Evolutionary conservation across 768 basidiomycete genomes (phyloP).

Genomic region (Agrocybe chaxingu): DNA sequence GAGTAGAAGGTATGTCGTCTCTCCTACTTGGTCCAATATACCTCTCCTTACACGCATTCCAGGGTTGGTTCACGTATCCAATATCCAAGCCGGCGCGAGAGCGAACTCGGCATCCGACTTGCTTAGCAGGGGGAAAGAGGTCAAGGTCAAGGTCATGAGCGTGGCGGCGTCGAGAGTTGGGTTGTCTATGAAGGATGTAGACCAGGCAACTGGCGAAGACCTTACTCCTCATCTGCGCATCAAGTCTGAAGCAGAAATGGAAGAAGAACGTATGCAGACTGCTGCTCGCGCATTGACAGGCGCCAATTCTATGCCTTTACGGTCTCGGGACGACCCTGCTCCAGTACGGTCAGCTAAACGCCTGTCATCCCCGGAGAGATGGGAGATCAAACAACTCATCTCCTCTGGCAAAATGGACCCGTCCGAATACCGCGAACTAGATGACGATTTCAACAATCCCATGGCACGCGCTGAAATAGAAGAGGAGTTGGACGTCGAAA

Average conservation of each 20-base stretch:
- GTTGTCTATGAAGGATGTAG: conserved; percentile 97
- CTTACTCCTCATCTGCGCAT: conserved; percentile 93
- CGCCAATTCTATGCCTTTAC: conserved; percentile 82
- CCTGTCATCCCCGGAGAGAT: conserved; percentile 93
- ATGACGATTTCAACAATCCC: conserved; percentile 79
- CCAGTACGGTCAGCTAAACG: conserved; percentile 78
- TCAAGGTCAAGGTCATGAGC: conserved; percentile 97
- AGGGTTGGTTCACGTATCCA: conserved; percentile 99
- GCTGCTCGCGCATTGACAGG: conserved; percentile 71
- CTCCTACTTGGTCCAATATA: neutral
- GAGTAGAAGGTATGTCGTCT: conserved; percentile 75
- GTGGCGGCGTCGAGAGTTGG: conserved; percentile 77
- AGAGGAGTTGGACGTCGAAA: conserved; percentile 95
- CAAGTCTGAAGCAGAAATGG: conserved; percentile 91
- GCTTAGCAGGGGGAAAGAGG: conserved; percentile 76
- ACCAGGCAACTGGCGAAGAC: conserved; percentile 86
- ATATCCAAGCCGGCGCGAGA: conserved; percentile 81
- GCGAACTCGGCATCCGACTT: conserved; percentile 87
- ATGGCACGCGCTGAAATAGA: conserved; percentile 84
- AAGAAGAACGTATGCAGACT: conserved; percentile 61
- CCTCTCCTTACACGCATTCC: neutral
- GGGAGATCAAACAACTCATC: conserved; percentile 99
- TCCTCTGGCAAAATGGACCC: conserved; percentile 91
- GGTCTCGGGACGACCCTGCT: conserved; percentile 42
- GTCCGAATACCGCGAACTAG: conserved; percentile 91